These are phyloP conservation scores for Apophysomyces trapeziformis DNA, from an alignment of 371 early-diverging fungal genomes.

Conservation along the genomic window DNA sequence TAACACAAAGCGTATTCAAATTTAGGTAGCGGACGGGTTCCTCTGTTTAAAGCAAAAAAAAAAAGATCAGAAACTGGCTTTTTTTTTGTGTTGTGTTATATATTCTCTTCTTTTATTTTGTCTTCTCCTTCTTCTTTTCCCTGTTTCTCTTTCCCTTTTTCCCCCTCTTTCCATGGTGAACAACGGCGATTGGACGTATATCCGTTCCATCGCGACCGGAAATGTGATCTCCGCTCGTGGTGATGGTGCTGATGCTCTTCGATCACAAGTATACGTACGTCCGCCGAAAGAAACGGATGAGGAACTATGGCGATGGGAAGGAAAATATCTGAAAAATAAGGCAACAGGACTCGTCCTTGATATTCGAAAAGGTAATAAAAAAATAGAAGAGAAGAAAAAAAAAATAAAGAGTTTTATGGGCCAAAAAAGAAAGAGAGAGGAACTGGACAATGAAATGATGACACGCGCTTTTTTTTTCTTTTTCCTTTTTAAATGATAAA, in stretches of 20 bases:
- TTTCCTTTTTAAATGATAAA: background rate
- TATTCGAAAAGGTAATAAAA: slow-evolving; percentile 49
- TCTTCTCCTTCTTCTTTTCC: slow-evolving; percentile 46
- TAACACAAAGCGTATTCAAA: background rate
- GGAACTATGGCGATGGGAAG: slow-evolving; percentile 55
- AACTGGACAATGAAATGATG: too few relatives aligned
- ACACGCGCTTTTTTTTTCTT: background rate
- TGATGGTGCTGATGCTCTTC: slow-evolving; percentile 18
- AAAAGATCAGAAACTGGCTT: slow-evolving; percentile 18
- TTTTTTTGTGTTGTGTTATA: background rate
- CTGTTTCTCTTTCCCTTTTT: slow-evolving; percentile 15
- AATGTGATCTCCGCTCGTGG: slow-evolving; percentile 39
- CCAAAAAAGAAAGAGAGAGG: too few relatives aligned
- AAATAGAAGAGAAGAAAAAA: background rate
- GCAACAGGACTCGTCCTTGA: slow-evolving; percentile 46
- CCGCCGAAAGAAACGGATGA: slow-evolving; percentile 32
- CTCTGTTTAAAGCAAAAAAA: slow-evolving; percentile 15
- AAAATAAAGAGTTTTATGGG: too few relatives aligned
- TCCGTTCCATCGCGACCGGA: slow-evolving; percentile 39
- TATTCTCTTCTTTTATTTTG: slow-evolving; percentile 9
- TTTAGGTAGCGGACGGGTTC: slow-evolving; percentile 14
- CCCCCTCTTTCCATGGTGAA: background rate
- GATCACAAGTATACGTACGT: slow-evolving; percentile 46
- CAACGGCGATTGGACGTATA: slow-evolving; percentile 45
- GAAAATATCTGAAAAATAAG: slow-evolving; percentile 43